Conservation (phyloP, 192 early-diverging fungal genomes). For the Dissophora ornata region DNA sequence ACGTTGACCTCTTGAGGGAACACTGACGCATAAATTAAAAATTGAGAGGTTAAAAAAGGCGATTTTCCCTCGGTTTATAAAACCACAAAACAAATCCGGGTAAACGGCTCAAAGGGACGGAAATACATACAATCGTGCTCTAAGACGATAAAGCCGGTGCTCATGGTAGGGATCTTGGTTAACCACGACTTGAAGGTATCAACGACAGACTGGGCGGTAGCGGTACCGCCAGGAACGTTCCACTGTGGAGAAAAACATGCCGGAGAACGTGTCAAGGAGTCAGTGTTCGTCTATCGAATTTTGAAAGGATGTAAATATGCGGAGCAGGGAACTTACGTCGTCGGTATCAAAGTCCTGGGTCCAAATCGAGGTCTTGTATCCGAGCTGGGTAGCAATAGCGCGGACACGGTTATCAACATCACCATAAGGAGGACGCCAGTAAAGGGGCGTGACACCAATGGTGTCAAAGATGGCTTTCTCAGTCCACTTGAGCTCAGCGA, state of each 20-base stretch:
- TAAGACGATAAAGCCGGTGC: conserved; percentile 60
- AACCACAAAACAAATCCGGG: too few relatives aligned
- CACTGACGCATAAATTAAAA: conserved; percentile 25
- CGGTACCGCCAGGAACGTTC: conserved; percentile 41
- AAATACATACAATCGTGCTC: conserved; percentile 60
- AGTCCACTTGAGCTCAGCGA: conserved; percentile 77
- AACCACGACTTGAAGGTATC: conserved; percentile 59
- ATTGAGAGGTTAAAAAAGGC: conserved; percentile 21
- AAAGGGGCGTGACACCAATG: conserved; percentile 61
- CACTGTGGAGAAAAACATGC: too few relatives aligned
- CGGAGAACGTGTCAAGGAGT: too few relatives aligned
- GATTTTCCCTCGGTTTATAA: too few relatives aligned
- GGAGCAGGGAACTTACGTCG: conserved; percentile 35
- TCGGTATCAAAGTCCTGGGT: conserved; percentile 62
- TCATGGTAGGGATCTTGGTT: conserved; percentile 53
- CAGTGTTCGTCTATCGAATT: too few relatives aligned
- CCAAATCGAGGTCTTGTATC: conserved; percentile 65
- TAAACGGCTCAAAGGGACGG: too few relatives aligned
- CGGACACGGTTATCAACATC: conserved; percentile 67
- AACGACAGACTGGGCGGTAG: conserved; percentile 32
- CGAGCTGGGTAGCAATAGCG: conserved; percentile 61
- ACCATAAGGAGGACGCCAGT: conserved; percentile 62
- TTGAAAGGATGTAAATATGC: not conserved
- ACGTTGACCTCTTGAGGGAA: conserved; percentile 60
- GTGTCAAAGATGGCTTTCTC: conserved; percentile 65